Evolutionary conservation across 352 stramenopile genomes (phyloP), one percentile per base, ranked within the genome.

Genomic region (Globisporangium cylindrosporum): DNA sequence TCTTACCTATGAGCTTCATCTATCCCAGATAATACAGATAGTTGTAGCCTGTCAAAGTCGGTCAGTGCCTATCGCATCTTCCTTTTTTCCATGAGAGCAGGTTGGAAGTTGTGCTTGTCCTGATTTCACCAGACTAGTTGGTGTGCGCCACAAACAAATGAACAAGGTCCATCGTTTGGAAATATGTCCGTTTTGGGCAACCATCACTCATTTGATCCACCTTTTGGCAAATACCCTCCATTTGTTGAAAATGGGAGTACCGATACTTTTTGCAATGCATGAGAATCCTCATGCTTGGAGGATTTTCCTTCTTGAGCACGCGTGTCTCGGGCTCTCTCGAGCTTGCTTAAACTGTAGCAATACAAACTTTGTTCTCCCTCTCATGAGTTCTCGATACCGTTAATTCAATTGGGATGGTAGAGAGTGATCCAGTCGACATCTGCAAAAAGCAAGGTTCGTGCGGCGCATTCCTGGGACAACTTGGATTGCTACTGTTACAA

Each of bases 401-500:
- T 48, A 15, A 51, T 51, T 7, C 18, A 51, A 51, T 22, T 24
- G 6, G 43, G 43, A 51, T 10, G 6, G 18, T 3, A 22, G 43
- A 20, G 43, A 15, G 7, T 2, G 18, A 51, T 51, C 15, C 43
- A 24, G 43, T 22, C 6, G 43, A 24, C 43, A 22, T 1, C 43
- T 51, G 18, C 18, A 51, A 51, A 22, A 10, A 22, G 43, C 43
- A 51, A 51, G 2, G 43, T 51, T 51, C 43, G 43, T 24, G 43
- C 43, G 18, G 43, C 43, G 43, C 43, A n/a, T 51, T 51, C 24
- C 5, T 58, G 53, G 18, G 53, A 32, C 53, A 58, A 34, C 27
- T 58, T 36, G 24, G 43, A 58, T 58, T 58, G 53, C 24, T 58
- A 36, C 51, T 58, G 53, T 36, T 58, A 58, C 53, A 36, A 58